Evolutionary conservation across 768 basidiomycete genomes (phyloP), one percentile per base, ranked within the genome.

Genomic region (Arthromyces matolae): DNA sequence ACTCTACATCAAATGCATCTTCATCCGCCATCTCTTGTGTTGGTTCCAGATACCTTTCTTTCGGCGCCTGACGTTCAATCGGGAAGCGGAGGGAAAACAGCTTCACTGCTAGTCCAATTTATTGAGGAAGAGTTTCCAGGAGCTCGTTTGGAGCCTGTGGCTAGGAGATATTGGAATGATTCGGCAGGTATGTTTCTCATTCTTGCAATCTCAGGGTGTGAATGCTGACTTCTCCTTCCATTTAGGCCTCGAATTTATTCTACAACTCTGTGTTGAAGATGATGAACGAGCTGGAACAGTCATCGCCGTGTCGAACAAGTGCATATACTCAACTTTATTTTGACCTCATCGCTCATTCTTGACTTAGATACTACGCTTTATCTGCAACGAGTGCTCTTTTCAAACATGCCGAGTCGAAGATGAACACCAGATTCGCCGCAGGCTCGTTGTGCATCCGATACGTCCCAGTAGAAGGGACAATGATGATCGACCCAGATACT

Each of bases 401-500:
- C 75, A 92, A 91, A 63, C 81, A 90, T 57, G 76, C 85, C 18
- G 89, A 94, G 60, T 66, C 67, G 2, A 78, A 79, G 41, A 65
- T 87, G 42, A 86, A 89, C 53, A 80, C 77, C 0, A 78, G 81
- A 12, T 97, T 89, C 61, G 76, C 88, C 1, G 64, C 76, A 0
- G 72, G 69, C 3, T 90, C 90, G 8, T 70, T 93, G 19, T 77
- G 83, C 27, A 89, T 93, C 45, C 75, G 80, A 18, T 93, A 87
- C 58, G 71, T 80, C 1, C 80, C 88, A 2, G 83, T 89, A 0
- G 89, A 94, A 61, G 94, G 94, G 0, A 94, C 91, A 0, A 89
- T 97, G 87, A 78, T 96, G 77, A 87, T 99, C 53, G 96, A 98
- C 60, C 77, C 83, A 0, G 93, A 93, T 51, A 93, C 89, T 0